A percentile compares a stretch with the other conserved stretches of the same genome.
Conservation (phyloP, 2,329 filamentous ascomycete genomes). For the Monilinia fructigena region DNA sequence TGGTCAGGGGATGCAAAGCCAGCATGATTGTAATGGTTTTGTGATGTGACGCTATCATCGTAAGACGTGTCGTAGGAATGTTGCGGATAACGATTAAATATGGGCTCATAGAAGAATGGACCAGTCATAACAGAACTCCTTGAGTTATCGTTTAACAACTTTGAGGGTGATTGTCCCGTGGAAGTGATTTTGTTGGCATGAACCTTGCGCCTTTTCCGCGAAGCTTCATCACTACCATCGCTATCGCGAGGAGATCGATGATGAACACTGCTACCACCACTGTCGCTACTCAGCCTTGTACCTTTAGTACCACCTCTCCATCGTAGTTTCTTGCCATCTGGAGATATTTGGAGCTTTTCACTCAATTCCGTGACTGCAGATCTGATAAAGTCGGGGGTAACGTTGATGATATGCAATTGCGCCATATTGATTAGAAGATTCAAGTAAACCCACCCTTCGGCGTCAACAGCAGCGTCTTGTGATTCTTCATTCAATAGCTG, state of each 20-base stretch:
- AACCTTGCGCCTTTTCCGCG: slow-evolving; percentile 35
- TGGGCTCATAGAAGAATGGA: slow-evolving; percentile 62
- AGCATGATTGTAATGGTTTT: neutral
- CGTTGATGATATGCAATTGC: slow-evolving; percentile 81
- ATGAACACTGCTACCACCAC: slow-evolving; percentile 50
- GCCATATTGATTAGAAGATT: slow-evolving; percentile 80
- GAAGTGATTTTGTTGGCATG: slow-evolving; percentile 26
- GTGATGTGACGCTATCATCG: slow-evolving; percentile 10
- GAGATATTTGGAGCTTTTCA: slow-evolving; percentile 72
- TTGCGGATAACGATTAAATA: slow-evolving; percentile 55
- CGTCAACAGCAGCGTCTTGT: slow-evolving; percentile 57
- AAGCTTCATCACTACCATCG: slow-evolving; percentile 29
- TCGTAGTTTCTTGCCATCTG: slow-evolving; percentile 73
- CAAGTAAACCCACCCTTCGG: slow-evolving; percentile 77
- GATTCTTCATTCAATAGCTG: slow-evolving; percentile 50
- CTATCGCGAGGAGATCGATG: slow-evolving; percentile 42
- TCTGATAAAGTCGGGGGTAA: slow-evolving; percentile 75
- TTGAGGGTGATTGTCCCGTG: neutral
- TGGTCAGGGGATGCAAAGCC: neutral
- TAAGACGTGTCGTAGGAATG: slow-evolving; percentile 44
- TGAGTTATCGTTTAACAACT: neutral
- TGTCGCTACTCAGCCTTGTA: slow-evolving; percentile 66
- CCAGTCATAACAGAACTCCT: slow-evolving; percentile 43
- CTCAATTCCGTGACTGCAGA: slow-evolving; percentile 69
- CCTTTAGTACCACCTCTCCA: slow-evolving; percentile 71